Evolutionary conservation across 768 basidiomycete genomes (phyloP), one percentile per base, ranked within the genome.

Genomic region (Tulasnella sp.): DNA sequence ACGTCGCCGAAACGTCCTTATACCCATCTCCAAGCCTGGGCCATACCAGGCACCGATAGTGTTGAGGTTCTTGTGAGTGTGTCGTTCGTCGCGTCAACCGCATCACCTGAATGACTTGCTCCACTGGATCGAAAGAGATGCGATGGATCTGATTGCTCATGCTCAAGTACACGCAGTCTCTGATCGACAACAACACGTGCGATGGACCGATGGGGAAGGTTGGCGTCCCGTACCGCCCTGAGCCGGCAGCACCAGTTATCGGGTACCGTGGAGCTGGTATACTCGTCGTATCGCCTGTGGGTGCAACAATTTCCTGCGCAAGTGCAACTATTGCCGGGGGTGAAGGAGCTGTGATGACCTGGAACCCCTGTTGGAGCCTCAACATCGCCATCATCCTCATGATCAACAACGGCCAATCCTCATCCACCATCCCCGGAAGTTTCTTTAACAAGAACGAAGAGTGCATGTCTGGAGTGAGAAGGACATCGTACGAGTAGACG

Each of bases 81-180:
- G 76, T 53, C 4, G 70, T 51, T 64, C 85, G 78, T 24, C 92
- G 79, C 26, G 90, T 85, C 68, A 91, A 92, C 42, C 90, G 78
- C 65, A 85, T 80, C 17, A 97, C 91, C 66, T 91, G 86, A 61
- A 98, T 88, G 15, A 83, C 79, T 66, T 93, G 87, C n/a, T 88
- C 88, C 3, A 68, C 66, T 26, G 68, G 67, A 47, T 85, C 88
- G 67, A 93, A 98, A 43, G 86, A 84, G 62, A 99, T 84, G 24
- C 86, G 78, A 70, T 98, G 95, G 44, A 98, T 91, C 71, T 95
- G 90, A 68, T 97, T 95, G 68, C 85, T 86, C 81, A 94, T 93
- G 65, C 90, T 90, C 56, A 98, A 77, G 73, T 87, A 98, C 5
- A 96, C 84, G 52, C 68, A 65, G 41, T 54, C 64, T 26, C 17